phyloP scores from a whole-genome alignment of 2,329 filamentous ascomycete genomes.

The Didymella pinodella region DNA sequence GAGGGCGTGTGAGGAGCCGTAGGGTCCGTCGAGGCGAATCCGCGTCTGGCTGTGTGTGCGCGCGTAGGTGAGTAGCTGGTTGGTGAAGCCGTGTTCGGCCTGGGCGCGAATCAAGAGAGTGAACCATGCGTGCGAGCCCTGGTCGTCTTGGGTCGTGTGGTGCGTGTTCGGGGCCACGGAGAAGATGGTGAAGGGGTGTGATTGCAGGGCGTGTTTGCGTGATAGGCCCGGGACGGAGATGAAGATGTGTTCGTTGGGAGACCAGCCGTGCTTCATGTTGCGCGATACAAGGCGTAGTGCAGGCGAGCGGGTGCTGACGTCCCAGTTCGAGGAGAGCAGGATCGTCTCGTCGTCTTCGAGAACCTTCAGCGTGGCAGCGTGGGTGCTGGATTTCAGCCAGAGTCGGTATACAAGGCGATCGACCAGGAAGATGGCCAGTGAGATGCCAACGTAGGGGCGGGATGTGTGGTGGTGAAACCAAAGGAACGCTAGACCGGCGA shows the following conservation, averaged over 20 bases:
- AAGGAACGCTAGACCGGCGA: slow-evolving; percentile 62
- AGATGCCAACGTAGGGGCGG: slow-evolving; percentile 61
- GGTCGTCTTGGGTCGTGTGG: slow-evolving; percentile 35
- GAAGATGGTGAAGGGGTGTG: slow-evolving; percentile 73
- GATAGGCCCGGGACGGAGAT: slow-evolving; percentile 65
- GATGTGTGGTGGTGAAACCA: slow-evolving; percentile 66
- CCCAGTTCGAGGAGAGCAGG: slow-evolving; percentile 58
- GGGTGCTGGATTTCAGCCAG: slow-evolving; percentile 58
- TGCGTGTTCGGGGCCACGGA: slow-evolving; percentile 60
- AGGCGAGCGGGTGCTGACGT: slow-evolving; percentile 31
- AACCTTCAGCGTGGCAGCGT: slow-evolving; percentile 61
- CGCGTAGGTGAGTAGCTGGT: slow-evolving; percentile 62
- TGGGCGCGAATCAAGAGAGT: slow-evolving; percentile 67
- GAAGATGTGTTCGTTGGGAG: slow-evolving; percentile 70
- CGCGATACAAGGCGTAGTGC: slow-evolving; percentile 25
- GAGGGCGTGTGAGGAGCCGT: slow-evolving; percentile 66
- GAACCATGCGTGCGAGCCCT: slow-evolving; percentile 59
- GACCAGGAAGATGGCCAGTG: slow-evolving; percentile 64
- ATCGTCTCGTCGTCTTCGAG: slow-evolving; percentile 66
- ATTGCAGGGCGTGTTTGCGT: slow-evolving; percentile 62
- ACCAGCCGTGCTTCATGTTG: slow-evolving; percentile 62
- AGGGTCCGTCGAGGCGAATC: slow-evolving; percentile 69
- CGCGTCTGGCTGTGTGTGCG: slow-evolving; percentile 53
- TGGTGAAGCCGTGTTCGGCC: slow-evolving; percentile 62
- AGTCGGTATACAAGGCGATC: slow-evolving; percentile 67